Evolutionary conservation across 306 rosid genomes (phyloP).

Genomic region (Leucaena leucocephala): DNA sequence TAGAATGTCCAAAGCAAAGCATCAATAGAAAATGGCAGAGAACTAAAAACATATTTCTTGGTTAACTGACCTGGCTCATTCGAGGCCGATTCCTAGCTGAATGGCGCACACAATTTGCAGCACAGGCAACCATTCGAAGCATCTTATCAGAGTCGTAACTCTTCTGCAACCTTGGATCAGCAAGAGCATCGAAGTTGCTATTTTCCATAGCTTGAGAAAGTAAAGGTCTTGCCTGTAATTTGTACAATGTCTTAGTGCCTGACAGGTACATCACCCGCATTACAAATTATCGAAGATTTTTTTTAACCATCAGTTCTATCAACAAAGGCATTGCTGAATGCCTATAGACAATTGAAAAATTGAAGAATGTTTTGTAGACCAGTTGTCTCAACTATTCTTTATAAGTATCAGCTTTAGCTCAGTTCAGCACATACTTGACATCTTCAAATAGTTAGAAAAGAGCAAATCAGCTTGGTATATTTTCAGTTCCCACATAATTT

Average conservation of each 20-base stretch:
- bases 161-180: constrained; percentile 52
- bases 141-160: constrained; percentile 52
- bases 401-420: constrained; percentile 2
- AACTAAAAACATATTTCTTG: background rate
- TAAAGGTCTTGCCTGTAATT: constrained; percentile 67
- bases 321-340: background rate
- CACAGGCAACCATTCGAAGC: constrained; percentile 59
- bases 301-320: background rate
- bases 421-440: constrained; percentile 7
- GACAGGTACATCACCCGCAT: constrained; percentile 5
- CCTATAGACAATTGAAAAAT: constrained; percentile 1
- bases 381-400: background rate
- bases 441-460: background rate
- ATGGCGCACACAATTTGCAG: constrained; percentile 59
- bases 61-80: constrained; percentile 62
- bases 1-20: background rate
- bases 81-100: constrained; percentile 60
- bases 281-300: background rate
- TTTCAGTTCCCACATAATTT: constrained; percentile 1
- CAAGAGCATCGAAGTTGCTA: constrained; percentile 47
- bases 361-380: background rate
- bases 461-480: background rate
- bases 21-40: background rate
- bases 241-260: background rate
- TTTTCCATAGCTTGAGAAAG: constrained; percentile 54